Conservation (phyloP, 2,329 filamentous ascomycete genomes). For the Penicillium sp. region DNA sequence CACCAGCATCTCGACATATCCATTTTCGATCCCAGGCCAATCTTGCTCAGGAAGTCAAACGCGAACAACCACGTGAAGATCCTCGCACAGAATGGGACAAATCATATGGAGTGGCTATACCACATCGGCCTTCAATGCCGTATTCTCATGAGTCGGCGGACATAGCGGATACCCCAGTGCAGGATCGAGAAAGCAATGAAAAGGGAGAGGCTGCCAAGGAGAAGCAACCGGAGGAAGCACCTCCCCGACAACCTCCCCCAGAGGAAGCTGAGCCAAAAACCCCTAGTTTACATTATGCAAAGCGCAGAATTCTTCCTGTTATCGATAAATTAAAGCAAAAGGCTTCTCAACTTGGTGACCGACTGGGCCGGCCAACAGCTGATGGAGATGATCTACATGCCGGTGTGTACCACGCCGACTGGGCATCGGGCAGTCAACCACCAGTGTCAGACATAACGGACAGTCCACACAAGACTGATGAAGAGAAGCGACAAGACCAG, state of each 20-base stretch:
- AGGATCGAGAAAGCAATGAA: constrained; percentile 6
- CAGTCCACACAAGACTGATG: constrained; percentile 36
- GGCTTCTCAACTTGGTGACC: constrained; percentile 21
- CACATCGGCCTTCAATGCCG: constrained; percentile 25
- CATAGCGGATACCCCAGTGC: constrained; percentile 30
- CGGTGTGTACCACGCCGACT: constrained; percentile 31
- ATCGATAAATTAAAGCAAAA: constrained; percentile 17
- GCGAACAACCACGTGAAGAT: constrained; percentile 12
- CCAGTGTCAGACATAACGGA: constrained; percentile 36
- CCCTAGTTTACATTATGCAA: neutral
- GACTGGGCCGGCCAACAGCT: constrained; percentile 28
- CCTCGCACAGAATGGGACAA: constrained; percentile 17
- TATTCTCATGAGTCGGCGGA: constrained; percentile 34
- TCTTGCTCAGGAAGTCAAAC: constrained; percentile 6
- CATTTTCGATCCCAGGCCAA: constrained; percentile 23
- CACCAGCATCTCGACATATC: constrained; percentile 14
- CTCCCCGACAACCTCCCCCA: constrained; percentile 9
- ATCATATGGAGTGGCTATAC: constrained; percentile 12
- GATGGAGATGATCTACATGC: constrained; percentile 34
- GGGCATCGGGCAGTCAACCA: constrained; percentile 32
- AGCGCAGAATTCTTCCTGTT: constrained; percentile 7
- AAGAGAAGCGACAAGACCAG: constrained; percentile 33
- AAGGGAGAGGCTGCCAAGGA: neutral
- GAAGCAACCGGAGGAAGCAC: neutral
- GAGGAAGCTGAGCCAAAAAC: neutral